Percentiles rank a stretch among this genome's conserved stretches.
Conservation (phyloP, 1,284 basidiomycete species). For the Ceratorhiza oryzae-sativae region DNA sequence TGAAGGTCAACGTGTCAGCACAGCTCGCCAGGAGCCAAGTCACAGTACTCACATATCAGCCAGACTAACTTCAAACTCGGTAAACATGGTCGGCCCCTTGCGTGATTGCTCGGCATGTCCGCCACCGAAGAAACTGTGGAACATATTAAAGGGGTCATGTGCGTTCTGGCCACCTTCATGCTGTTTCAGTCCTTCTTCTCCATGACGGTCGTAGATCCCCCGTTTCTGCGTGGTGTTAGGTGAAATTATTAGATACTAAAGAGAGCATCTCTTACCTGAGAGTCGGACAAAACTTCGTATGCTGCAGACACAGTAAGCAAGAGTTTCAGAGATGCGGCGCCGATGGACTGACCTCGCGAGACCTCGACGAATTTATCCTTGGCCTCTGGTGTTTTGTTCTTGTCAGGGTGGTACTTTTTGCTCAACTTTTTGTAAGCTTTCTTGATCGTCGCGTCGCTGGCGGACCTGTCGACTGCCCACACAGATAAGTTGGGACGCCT, state of each 20-base stretch:
- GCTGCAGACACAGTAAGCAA: constrained; percentile 57
- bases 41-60: constrained; percentile 72
- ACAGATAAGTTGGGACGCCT: neutral
- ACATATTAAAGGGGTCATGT: constrained; percentile 92
- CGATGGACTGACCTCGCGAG: constrained; percentile 69
- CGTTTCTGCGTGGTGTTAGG: constrained; percentile 67
- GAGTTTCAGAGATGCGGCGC: constrained; percentile 7
- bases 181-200: constrained; percentile 90
- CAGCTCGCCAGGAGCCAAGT: neutral
- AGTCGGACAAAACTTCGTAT: constrained; percentile 90
- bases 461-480: constrained; percentile 71
- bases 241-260: neutral
- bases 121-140: constrained; percentile 87
- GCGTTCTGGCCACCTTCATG: constrained; percentile 66
- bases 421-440: constrained; percentile 91
- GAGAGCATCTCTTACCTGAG: constrained; percentile 60
- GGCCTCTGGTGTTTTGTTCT: constrained; percentile 84
- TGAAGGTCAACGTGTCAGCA: neutral
- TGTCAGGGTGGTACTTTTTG: constrained; percentile 91
- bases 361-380: constrained; percentile 89
- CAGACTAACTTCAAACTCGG: constrained; percentile 87
- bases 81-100: constrained; percentile 81
- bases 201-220: constrained; percentile 89
- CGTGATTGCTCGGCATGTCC: constrained; percentile 75
- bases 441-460: constrained; percentile 86